These are phyloP conservation scores for Rasamsonia emersonii DNA, from an alignment of 2,329 filamentous ascomycete species.

Conservation along the genomic window DNA sequence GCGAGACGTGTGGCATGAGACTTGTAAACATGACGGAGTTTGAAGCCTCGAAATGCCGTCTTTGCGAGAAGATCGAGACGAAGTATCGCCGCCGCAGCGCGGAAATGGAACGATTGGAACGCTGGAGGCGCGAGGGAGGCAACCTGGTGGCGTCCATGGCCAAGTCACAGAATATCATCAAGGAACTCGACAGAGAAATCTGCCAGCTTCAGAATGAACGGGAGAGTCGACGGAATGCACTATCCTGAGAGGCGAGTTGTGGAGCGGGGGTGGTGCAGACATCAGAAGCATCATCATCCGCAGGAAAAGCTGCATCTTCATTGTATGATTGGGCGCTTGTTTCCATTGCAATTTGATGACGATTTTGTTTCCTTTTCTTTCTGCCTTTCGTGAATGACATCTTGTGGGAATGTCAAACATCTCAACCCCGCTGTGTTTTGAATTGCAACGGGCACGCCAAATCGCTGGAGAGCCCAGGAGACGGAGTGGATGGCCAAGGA, in stretches of 20 bases:
- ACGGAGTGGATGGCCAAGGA: too few relatives aligned
- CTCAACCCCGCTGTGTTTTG: too few relatives aligned
- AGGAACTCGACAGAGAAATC: constrained; percentile 63
- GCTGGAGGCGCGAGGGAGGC: constrained; percentile 65
- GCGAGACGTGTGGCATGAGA: constrained; percentile 93
- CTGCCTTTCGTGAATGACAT: too few relatives aligned
- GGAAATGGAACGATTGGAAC: constrained; percentile 63
- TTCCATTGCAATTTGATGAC: too few relatives aligned
- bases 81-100: constrained; percentile 68
- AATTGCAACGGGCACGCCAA: too few relatives aligned
- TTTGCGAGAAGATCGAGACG: constrained; percentile 82
- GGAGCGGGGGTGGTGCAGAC: background rate
- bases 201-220: constrained; percentile 53
- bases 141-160: constrained; percentile 53
- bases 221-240: constrained; percentile 27
- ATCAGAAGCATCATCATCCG: constrained; percentile 2
- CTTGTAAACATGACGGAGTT: constrained; percentile 68
- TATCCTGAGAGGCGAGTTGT: constrained; percentile 15
- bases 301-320: too few relatives aligned
- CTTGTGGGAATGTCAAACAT: too few relatives aligned
- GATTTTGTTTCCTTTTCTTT: too few relatives aligned
- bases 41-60: constrained; percentile 61
- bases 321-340: too few relatives aligned
- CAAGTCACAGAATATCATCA: constrained; percentile 64
- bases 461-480: too few relatives aligned